A percentile compares a stretch with the other conserved stretches of the same genome.
Conservation (phyloP, 2,329 filamentous ascomycete genomes). For the Aspergillus intermedius region DNA sequence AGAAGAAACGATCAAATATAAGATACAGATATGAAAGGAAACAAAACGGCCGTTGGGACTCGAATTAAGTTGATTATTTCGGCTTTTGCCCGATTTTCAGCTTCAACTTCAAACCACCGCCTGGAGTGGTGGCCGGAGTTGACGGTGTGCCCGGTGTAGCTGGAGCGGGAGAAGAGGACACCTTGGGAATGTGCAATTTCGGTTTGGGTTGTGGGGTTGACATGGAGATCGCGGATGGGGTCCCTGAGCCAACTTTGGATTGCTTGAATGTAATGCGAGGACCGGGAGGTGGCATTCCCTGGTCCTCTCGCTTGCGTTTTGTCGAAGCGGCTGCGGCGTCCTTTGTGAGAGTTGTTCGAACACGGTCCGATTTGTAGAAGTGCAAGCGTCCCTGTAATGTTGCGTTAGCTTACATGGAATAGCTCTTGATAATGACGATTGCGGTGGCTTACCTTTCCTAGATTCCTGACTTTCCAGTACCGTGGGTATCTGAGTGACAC, state of each 20-base stretch:
- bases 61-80: slow-evolving; percentile 15
- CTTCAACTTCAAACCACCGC: slow-evolving; percentile 38
- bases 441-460: slow-evolving; percentile 42
- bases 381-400: slow-evolving; percentile 33
- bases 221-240: slow-evolving; percentile 18
- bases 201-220: slow-evolving; percentile 16
- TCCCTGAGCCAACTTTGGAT: slow-evolving; percentile 26
- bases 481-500: slow-evolving; percentile 50
- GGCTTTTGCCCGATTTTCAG: slow-evolving; percentile 31
- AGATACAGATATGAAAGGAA: background rate
- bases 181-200: slow-evolving; percentile 31
- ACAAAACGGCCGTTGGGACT: background rate
- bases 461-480: slow-evolving; percentile 50
- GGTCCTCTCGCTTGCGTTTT: slow-evolving; percentile 38
- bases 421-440: background rate
- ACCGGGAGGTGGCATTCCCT: slow-evolving; percentile 26
- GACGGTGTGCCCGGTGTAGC: slow-evolving; percentile 24
- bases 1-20: slow-evolving; percentile 8
- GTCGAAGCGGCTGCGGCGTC: slow-evolving; percentile 14
- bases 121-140: slow-evolving; percentile 18
- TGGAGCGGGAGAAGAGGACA: slow-evolving; percentile 21
- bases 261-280: slow-evolving; percentile 39
- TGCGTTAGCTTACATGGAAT: background rate
- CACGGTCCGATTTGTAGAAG: slow-evolving; percentile 34
- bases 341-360: slow-evolving; percentile 33